Conservation (phyloP, 257 asterid genomes). For the Rehmannia glutinosa region DNA sequence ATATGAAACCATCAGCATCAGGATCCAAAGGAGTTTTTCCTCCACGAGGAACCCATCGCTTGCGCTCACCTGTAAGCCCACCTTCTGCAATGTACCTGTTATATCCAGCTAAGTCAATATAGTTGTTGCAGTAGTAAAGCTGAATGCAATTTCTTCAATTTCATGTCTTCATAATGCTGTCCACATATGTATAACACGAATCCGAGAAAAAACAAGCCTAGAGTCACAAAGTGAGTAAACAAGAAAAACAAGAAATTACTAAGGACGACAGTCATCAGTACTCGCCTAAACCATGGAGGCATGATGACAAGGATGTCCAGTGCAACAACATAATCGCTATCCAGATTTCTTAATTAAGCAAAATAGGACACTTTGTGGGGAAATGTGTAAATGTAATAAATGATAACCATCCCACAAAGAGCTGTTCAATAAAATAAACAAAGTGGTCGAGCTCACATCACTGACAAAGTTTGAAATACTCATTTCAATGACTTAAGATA, state of each 20-base stretch:
- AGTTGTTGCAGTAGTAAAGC: constrained; percentile 11
- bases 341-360: not conserved
- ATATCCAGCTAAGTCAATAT: constrained; percentile 26
- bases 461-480: not conserved
- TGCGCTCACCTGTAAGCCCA: constrained; percentile 97
- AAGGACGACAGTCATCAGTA: no score
- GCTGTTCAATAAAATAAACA: not conserved
- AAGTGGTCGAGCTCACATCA: not conserved
- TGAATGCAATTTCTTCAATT: not conserved
- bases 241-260: not conserved
- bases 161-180: not conserved
- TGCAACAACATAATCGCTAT: constrained; percentile 7
- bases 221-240: not conserved
- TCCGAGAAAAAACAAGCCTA: not conserved
- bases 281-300: no score
- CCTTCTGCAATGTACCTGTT: constrained; percentile 93
- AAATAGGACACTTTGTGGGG: not conserved
- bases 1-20: constrained; percentile 86
- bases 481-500: not conserved
- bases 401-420: not conserved
- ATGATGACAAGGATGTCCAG: not conserved
- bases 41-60: constrained; percentile 96
- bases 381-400: not conserved
- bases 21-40: constrained; percentile 98
- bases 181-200: not conserved